These are phyloP conservation scores for Chlamydomonas eustigma DNA, from an alignment of 139 green algal genomes.

Conservation along the genomic window DNA sequence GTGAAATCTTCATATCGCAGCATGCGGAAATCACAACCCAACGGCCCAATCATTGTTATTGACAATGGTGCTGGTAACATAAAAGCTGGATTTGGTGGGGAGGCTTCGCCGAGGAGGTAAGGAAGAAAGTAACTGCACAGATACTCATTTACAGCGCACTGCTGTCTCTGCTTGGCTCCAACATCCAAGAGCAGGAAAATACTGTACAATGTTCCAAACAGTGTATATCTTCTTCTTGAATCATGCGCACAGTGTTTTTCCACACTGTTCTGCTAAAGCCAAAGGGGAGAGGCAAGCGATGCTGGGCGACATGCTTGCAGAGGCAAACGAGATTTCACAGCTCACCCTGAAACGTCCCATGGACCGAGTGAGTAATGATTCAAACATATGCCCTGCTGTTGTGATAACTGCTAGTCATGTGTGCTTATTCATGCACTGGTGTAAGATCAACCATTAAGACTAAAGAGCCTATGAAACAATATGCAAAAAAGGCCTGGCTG, in stretches of 20 bases:
- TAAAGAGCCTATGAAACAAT: too few species aligned
- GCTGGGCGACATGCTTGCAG: constrained; percentile 60
- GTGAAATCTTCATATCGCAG: too few species aligned
- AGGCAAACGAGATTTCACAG: constrained; percentile 59
- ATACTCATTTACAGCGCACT: background rate
- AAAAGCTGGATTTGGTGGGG: constrained; percentile 63
- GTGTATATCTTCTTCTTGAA: too few species aligned
- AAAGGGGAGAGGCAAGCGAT: constrained; percentile 64
- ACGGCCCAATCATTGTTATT: constrained; percentile 55
- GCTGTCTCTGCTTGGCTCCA: too few species aligned
- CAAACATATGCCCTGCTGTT: too few species aligned
- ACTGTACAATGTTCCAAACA: too few species aligned
- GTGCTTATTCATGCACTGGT: too few species aligned
- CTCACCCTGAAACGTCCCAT: constrained; percentile 64
- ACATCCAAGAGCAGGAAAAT: too few species aligned
- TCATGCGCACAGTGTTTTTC: constrained; percentile 75
- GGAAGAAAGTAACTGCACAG: too few species aligned
- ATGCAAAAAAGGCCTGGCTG: too few species aligned
- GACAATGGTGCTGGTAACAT: constrained; percentile 71
- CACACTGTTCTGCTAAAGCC: constrained; percentile 70
- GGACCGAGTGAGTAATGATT: constrained; percentile 67
- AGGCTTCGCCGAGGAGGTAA: constrained; percentile 42
- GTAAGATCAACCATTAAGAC: too few species aligned
- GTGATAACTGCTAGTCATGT: too few species aligned
- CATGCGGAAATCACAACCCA: constrained; percentile 1